Evolutionary conservation across 495 filamentous ascomycete species (phyloP), one percentile per base, ranked within the genome.

Genomic region (Aspergillus cavernicola): DNA sequence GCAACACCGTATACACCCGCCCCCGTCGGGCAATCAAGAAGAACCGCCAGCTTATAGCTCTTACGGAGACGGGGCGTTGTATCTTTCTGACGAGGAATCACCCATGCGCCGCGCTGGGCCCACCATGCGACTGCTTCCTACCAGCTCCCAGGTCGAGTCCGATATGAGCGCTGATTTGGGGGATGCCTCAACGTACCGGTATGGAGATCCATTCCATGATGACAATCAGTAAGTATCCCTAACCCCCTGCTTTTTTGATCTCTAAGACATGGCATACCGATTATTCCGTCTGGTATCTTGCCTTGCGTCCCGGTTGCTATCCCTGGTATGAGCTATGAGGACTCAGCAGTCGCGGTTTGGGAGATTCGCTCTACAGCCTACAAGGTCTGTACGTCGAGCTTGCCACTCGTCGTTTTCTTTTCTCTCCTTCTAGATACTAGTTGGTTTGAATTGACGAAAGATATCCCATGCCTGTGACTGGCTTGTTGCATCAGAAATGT

Each of bases 101-200:
- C 23, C 41, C 13, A 6, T 23, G 3, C 64, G 65, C 24, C 65
- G 58, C 5, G 61, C 63, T 66, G 80, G 76, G 33, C 66, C 79
- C 13, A 80, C 82, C 0, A 84, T 86, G 83, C 78, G 83, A 13
- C 65, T 87, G 60, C 61, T 87, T 50, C 81, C 81, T 6, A 74
- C 75, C n/a, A 74, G 67, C 23, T 72, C 80, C 26, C 74, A 79
- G 9, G 58, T 61, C 16, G 62, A 69, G 47, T 47, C 42, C 6
- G 65, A 72, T 18, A 10, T 61, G 44, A 53, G 53, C 37, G 55
- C 53, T 31, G 64, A 63, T 35, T 28, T 58, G 7, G 59, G 55
- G 19, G 13, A 18, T 11, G 50, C 49, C 15, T 57, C 57, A 19
- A 38, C 53, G 10, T 61, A 61, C 43, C 58, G 56, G 19, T 53